phyloP scores from a whole-genome alignment of 192 early-diverging fungal genomes.

The Backusella morwellensis region DNA sequence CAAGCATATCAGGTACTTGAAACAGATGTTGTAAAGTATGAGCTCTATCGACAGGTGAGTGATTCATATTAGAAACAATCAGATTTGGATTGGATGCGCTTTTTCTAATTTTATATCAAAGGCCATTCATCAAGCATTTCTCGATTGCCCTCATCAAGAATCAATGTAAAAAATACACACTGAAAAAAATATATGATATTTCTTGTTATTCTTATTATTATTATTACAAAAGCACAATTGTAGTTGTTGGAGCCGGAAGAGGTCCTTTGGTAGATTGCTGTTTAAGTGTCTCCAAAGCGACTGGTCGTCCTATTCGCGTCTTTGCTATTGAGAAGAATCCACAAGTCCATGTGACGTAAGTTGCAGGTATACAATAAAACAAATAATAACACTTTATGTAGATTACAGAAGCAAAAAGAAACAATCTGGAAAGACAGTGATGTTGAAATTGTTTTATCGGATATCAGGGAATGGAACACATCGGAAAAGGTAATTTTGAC shows the following conservation, averaged over 20 bases:
- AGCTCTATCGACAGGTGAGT: background rate
- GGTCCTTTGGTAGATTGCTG: constrained; percentile 92
- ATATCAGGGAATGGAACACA: constrained; percentile 86
- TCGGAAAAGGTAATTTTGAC: constrained; percentile 53
- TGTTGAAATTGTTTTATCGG: constrained; percentile 82
- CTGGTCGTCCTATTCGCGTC: constrained; percentile 59
- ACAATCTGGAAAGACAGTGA: constrained; percentile 70
- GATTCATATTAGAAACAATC: background rate
- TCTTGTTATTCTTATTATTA: background rate
- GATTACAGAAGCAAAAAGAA: constrained; percentile 73
- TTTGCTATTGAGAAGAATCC: constrained; percentile 97
- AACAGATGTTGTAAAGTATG: background rate
- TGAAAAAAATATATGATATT: background rate
- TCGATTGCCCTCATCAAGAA: constrained; percentile 42
- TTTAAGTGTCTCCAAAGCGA: constrained; percentile 69
- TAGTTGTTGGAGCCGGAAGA: constrained; percentile 94
- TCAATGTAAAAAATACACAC: constrained; percentile 47
- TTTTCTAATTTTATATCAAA: constrained; percentile 11
- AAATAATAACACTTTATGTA: constrained; percentile 6
- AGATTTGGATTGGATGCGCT: background rate
- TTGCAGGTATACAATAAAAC: background rate
- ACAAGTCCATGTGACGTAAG: constrained; percentile 85
- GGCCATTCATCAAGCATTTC: constrained; percentile 56
- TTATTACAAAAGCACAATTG: constrained; percentile 58
- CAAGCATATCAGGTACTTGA: background rate